These are phyloP conservation scores for Parasitella parasitica DNA, from an alignment of 371 early-diverging fungal genomes.

Conservation along the genomic window DNA sequence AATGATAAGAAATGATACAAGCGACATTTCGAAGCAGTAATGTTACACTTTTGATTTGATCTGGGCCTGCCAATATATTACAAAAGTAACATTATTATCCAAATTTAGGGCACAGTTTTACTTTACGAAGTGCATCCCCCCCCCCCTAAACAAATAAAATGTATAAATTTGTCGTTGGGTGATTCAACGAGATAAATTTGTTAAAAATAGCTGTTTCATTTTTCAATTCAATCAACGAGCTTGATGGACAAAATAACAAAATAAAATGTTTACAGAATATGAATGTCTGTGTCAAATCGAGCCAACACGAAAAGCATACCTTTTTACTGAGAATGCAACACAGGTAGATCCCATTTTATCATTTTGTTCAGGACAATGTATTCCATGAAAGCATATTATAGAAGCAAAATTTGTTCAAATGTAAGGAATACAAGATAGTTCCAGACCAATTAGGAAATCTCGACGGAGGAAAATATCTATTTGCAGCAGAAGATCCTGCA, in stretches of 20 bases:
- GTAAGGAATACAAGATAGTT: no score
- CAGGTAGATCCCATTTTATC: neutral
- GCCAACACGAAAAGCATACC: neutral
- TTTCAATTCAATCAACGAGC: no score
- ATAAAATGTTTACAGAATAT: neutral
- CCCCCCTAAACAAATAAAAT: neutral
- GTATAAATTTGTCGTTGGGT: neutral
- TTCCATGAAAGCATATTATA: no score
- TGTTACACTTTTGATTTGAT: neutral
- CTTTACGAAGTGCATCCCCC: neutral
- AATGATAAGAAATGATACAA: neutral
- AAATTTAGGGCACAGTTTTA: neutral
- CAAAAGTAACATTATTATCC: conserved; percentile 1
- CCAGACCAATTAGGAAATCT: no score
- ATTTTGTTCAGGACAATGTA: no score
- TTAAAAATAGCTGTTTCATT: neutral
- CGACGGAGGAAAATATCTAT: no score
- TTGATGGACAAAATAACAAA: no score
- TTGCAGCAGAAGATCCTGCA: no score
- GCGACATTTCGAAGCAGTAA: neutral
- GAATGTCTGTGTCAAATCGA: no score
- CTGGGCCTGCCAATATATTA: neutral
- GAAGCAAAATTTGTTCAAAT: no score
- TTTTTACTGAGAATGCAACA: neutral
- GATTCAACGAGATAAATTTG: neutral